Percentiles rank a stretch among this genome's conserved stretches.
Conservation (phyloP, 116 monocot species). For the Iris pallida region DNA sequence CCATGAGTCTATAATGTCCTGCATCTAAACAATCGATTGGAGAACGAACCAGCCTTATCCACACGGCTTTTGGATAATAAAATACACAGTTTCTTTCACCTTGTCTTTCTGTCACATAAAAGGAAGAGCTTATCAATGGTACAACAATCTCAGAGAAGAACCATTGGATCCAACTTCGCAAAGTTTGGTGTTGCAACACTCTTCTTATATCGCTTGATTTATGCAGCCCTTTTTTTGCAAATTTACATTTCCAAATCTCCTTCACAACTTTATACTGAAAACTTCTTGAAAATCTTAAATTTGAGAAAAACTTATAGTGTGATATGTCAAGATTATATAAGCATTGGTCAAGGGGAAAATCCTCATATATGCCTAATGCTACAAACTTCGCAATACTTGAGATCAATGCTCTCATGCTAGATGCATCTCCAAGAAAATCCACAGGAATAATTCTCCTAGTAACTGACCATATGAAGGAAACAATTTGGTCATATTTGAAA, state of each 20-base stretch:
- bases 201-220: conserved; percentile 6
- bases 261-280: conserved; percentile 6
- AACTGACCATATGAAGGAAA: conserved; percentile 81
- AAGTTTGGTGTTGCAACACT: conserved; percentile 22
- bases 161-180: conserved; percentile 76
- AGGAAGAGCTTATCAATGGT: conserved; percentile 58
- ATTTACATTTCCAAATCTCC: conserved; percentile 1
- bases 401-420: conserved; percentile 64
- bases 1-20: conserved; percentile 38
- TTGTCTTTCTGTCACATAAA: conserved; percentile 93
- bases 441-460: conserved; percentile 63
- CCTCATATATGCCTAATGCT: conserved; percentile 60
- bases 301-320: conserved; percentile 38
- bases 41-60: conserved; percentile 40
- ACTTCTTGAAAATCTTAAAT: conserved; percentile 15
- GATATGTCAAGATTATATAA: conserved; percentile 50
- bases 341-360: conserved; percentile 51
- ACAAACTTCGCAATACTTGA: conserved; percentile 87
- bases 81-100: conserved; percentile 51
- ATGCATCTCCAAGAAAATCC: conserved; percentile 59
- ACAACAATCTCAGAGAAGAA: conserved; percentile 66
- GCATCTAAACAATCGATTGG: conserved; percentile 30
- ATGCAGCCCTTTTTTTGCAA: not conserved
- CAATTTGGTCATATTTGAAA: conserved; percentile 51
- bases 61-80: conserved; percentile 74